These are phyloP conservation scores for Boletus pseudo-olivaceus DNA, from an alignment of 768 basidiomycete genomes.

Conservation along the genomic window DNA sequence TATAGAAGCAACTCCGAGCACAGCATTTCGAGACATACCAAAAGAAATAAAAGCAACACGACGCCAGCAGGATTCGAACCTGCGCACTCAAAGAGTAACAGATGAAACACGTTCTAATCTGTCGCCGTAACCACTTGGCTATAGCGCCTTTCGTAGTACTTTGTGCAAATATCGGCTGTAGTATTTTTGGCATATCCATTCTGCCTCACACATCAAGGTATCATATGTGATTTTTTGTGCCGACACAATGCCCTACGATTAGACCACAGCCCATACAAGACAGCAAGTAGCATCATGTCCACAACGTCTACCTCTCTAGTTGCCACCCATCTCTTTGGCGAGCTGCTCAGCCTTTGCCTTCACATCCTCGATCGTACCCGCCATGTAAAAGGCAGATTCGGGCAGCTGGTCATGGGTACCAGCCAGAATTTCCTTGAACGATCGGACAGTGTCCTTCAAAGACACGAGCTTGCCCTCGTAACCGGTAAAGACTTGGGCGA, in stretches of 20 bases:
- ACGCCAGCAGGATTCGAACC: slow-evolving; percentile 68
- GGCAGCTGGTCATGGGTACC: slow-evolving; percentile 87
- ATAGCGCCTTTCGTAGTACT: slow-evolving; percentile 47
- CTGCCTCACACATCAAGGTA: neutral
- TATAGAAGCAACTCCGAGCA: neutral
- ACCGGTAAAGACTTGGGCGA: slow-evolving; percentile 99
- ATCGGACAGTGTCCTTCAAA: slow-evolving; percentile 92
- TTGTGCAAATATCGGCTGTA: too few species aligned
- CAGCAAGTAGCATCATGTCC: slow-evolving; percentile 10
- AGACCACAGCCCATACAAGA: neutral
- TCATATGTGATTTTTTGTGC: slow-evolving; percentile 7
- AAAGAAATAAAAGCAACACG: slow-evolving; percentile 24
- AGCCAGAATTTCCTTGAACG: slow-evolving; percentile 96
- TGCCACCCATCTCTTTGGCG: slow-evolving; percentile 83
- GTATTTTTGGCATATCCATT: neutral
- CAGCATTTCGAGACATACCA: slow-evolving; percentile 8
- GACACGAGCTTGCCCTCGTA: slow-evolving; percentile 97
- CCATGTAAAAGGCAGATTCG: slow-evolving; percentile 98
- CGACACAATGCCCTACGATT: slow-evolving; percentile 13
- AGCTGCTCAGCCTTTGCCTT: slow-evolving; percentile 97
- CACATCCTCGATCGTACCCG: slow-evolving; percentile 95
- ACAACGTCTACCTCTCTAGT: slow-evolving; percentile 26
- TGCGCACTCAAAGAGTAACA: slow-evolving; percentile 69
- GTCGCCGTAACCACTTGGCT: slow-evolving; percentile 80
- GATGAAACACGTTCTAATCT: slow-evolving; percentile 58